Conservation (phyloP, 371 early-diverging fungal species). For the Mortierella sp. region DNA sequence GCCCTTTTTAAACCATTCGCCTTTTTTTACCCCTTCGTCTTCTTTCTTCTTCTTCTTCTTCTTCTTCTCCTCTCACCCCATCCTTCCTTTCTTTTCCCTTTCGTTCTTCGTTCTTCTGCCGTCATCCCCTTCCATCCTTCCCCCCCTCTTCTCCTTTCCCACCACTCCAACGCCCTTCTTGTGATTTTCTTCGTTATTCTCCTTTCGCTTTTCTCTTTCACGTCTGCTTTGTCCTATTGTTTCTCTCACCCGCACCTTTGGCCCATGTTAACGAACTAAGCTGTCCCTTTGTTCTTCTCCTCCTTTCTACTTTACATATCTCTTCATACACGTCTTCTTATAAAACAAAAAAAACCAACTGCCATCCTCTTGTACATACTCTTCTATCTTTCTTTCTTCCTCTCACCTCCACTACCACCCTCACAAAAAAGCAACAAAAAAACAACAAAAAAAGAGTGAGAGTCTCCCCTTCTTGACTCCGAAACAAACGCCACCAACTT, state of each 20-base stretch:
- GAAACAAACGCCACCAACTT: slow-evolving; percentile 11
- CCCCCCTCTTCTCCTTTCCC: slow-evolving; percentile 12
- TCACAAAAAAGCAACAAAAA: slow-evolving; percentile 20
- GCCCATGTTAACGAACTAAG: slow-evolving; percentile 11
- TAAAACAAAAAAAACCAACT: slow-evolving; percentile 8
- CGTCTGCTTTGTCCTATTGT: slow-evolving; percentile 7
- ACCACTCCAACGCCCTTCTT: slow-evolving; percentile 5
- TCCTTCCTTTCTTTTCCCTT: slow-evolving; percentile 4
- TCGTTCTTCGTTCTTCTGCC: slow-evolving; percentile 9
- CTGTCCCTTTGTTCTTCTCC: slow-evolving; percentile 5
- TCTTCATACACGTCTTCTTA: slow-evolving; percentile 9
- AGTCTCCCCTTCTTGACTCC: not conserved
- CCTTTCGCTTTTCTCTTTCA: slow-evolving; percentile 8
- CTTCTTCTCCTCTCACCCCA: not conserved
- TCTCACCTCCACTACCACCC: not conserved
- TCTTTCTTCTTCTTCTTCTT: not conserved
- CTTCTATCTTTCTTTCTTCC: not conserved
- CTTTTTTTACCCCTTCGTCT: not conserved
- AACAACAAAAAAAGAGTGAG: slow-evolving; percentile 13
- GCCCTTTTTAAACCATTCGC: not conserved
- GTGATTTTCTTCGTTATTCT: not conserved
- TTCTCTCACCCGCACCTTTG: slow-evolving; percentile 17
- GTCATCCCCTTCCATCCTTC: not conserved
- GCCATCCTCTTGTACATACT: slow-evolving; percentile 3
- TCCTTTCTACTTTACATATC: not conserved